A percentile compares a stretch with the other conserved stretches of the same genome.
Evolutionary conservation across 176 grass and related monocot species (phyloP).

Genomic region (Rhynchospora pubera): DNA sequence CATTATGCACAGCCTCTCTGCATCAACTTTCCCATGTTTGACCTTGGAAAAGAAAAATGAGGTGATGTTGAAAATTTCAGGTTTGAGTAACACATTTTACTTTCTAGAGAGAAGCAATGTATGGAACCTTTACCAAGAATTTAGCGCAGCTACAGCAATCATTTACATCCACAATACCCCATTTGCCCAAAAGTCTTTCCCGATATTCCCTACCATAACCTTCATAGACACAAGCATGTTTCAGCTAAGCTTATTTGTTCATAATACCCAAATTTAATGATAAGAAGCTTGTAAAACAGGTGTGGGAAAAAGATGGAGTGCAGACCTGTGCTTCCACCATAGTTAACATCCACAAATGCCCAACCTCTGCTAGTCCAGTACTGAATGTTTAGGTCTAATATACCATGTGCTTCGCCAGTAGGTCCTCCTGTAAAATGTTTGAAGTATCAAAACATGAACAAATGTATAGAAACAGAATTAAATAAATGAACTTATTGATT

Average conservation of each 20-base stretch:
- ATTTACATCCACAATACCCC: constrained; percentile 87
- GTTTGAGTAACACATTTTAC: constrained; percentile 20
- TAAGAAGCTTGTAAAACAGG: background rate
- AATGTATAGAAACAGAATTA: background rate
- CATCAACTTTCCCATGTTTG: constrained; percentile 69
- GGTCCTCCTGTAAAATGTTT: constrained; percentile 60
- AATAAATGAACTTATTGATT: constrained; percentile 9
- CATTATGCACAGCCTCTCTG: constrained; percentile 76
- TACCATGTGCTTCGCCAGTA: constrained; percentile 55
- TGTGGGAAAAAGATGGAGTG: constrained; percentile 3
- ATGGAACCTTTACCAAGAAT: constrained; percentile 49
- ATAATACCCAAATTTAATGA: constrained; percentile 8
- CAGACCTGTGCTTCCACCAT: constrained; percentile 89
- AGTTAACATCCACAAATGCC: constrained; percentile 95
- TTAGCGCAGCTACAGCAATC: constrained; percentile 85
- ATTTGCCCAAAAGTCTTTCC: constrained; percentile 74
- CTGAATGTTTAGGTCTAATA: constrained; percentile 71
- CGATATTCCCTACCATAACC: constrained; percentile 91
- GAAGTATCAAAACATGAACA: constrained; percentile 7
- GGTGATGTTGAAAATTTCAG: background rate
- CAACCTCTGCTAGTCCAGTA: constrained; percentile 98
- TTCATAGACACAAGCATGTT: constrained; percentile 32
- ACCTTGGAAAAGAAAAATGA: constrained; percentile 43
- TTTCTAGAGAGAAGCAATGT: constrained; percentile 3
- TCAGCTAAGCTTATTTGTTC: background rate